Base-by-base conservation (phyloP, 2,329 filamentous ascomycete genomes). In the Cercospora sp. region DNA sequence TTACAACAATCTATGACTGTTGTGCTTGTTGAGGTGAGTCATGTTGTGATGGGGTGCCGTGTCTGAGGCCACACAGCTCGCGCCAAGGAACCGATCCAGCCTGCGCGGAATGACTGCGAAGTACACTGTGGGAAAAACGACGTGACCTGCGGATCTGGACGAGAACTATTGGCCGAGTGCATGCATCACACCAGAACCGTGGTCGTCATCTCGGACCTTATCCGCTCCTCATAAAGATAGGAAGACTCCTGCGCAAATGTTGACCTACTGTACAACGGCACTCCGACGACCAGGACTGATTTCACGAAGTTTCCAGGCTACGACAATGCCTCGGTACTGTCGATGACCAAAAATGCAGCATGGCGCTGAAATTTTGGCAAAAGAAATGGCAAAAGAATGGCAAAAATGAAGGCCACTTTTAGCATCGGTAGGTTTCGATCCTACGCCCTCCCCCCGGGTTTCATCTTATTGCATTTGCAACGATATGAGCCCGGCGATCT, bases 371-470 rank as follows among this genome's bases (percentile, higher is more conserved):
- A 21, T 21, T 21, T 37, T 37, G 12, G 34, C 34, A 37, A 16
- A 16, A 13, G 12, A 55, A 26, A 16, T 26, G 21, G 49, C 49
- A 28, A 55, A 28, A 49, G 32, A 26, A 55, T 43, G 18, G 30
- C n/a, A 53, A 57, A 66, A 43, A 21, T 12, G 63, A 67, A 66
- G 28, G 51, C 55, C 32, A 34, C 12, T 21, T 59, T 62, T 70
- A 70, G 68, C 68, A 63, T 67, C 40, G 62, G 30, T 43, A 43
- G 26, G 69, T 71, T 69, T 68, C 69, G 63, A 71, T 69, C 67
- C 37, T 40, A 40, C 49, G 69, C 21, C 69, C 69, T 71, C 62
- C 69, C 69, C 69, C 62, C 69, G 69, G 69, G 69, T 65, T 18
- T n/a, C 13, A 58, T 58, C 18, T 18, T 1, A 18, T 30, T 30